These are phyloP conservation scores for Ogataea nakhonphanomensis DNA, from an alignment of 805 yeast genomes.

Conservation along the genomic window DNA sequence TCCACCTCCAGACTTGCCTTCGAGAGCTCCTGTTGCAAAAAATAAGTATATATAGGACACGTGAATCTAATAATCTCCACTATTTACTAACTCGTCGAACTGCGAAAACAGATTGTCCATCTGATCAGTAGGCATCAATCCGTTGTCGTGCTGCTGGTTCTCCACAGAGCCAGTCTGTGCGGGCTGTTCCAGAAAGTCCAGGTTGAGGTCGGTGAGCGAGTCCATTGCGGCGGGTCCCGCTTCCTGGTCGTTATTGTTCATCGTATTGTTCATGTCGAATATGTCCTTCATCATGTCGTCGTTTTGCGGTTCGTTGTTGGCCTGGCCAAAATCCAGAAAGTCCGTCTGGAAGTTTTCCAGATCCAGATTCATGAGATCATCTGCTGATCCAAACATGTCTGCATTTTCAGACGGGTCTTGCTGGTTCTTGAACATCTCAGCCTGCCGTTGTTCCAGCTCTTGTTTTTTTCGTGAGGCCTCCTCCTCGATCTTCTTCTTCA, in stretches of 20 bases:
- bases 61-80: conserved; percentile 9
- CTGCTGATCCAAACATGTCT: conserved; percentile 13
- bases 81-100: conserved; percentile 31
- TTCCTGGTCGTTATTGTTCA: neutral
- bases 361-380: conserved; percentile 29
- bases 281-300: conserved; percentile 12
- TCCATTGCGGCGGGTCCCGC: conserved; percentile 9
- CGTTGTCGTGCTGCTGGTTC: conserved; percentile 8
- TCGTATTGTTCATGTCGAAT: conserved; percentile 6
- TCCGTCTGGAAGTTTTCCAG: conserved; percentile 25
- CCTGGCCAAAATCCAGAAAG: conserved; percentile 18
- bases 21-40: conserved; percentile 29
- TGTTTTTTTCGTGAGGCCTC: conserved; percentile 17
- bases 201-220: conserved; percentile 26
- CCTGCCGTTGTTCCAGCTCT: conserved; percentile 16
- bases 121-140: conserved; percentile 29
- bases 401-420: conserved; percentile 6
- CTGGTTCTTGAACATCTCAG: conserved; percentile 15
- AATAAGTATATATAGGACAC: conserved; percentile 3
- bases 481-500: conserved; percentile 22
- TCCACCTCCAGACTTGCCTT: conserved; percentile 52
- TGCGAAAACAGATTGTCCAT: conserved; percentile 33
- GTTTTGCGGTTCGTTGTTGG: conserved; percentile 3
- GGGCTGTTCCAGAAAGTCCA: conserved; percentile 25
- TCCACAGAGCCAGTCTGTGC: conserved; percentile 1